These are phyloP conservation scores for Coemansia sp. DNA, from an alignment of 192 early-diverging fungal species.

Conservation along the genomic window DNA sequence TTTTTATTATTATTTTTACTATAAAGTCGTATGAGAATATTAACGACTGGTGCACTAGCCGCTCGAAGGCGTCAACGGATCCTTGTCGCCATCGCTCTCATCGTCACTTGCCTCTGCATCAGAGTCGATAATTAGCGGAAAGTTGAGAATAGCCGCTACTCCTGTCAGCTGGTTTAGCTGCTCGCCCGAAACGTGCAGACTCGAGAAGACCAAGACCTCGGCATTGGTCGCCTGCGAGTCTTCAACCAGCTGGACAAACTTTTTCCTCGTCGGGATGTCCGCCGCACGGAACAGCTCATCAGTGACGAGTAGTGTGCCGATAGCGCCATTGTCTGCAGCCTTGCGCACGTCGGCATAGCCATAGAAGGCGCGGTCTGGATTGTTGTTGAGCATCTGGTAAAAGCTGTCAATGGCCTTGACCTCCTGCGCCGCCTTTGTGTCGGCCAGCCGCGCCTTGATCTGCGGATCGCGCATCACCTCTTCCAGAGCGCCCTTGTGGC, in stretches of 20 bases:
- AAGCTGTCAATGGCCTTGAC: conserved; percentile 81
- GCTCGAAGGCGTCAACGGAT: not conserved
- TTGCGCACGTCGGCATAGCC: conserved; percentile 83
- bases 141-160: conserved; percentile 91
- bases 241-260: conserved; percentile 90
- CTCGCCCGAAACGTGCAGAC: conserved; percentile 94
- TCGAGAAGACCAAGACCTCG: conserved; percentile 86
- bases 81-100: conserved; percentile 2
- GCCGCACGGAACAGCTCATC: conserved; percentile 92
- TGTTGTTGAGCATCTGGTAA: conserved; percentile 86
- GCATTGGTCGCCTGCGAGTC: conserved; percentile 73
- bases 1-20: not conserved
- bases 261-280: conserved; percentile 79
- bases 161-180: conserved; percentile 93
- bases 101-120: conserved; percentile 59
- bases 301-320: conserved; percentile 87
- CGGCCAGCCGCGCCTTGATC: conserved; percentile 75
- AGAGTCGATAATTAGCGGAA: conserved; percentile 86
- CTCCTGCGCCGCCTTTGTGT: conserved; percentile 93
- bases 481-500: conserved; percentile 93
- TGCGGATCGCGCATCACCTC: conserved; percentile 90
- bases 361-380: conserved; percentile 93
- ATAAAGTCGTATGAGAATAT: too few relatives aligned
- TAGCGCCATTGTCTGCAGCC: conserved; percentile 83
- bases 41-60: not conserved